Evolutionary conservation across 306 rosid genomes (phyloP).

Genomic region (Abrus pulchellus): DNA sequence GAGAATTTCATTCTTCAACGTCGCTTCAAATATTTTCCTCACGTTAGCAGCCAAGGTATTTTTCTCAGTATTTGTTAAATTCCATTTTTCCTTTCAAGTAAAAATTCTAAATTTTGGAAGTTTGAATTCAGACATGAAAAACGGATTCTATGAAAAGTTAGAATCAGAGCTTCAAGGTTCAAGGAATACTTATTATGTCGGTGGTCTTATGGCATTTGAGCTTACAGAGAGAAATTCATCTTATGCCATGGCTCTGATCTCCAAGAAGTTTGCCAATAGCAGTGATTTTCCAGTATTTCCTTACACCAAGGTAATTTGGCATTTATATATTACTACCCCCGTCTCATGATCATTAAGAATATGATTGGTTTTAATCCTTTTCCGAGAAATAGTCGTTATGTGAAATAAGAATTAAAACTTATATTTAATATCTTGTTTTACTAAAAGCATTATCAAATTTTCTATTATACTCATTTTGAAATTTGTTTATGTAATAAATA

Average conservation of each 20-base stretch:
- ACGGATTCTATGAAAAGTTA: slow-evolving; percentile 85
- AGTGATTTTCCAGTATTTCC: slow-evolving; percentile 69
- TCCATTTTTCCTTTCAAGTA: slow-evolving; percentile 28
- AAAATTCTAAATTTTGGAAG: slow-evolving; percentile 42
- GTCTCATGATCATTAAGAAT: no score
- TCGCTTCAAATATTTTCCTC: slow-evolving; percentile 92
- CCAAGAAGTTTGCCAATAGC: slow-evolving; percentile 82
- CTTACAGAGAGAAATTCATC: slow-evolving; percentile 97
- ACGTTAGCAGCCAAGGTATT: slow-evolving; percentile 80
- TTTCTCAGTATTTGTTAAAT: slow-evolving; percentile 10
- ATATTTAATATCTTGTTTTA: no score
- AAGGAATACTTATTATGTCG: slow-evolving; percentile 82
- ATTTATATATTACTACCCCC: background rate
- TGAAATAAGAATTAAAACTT: no score
- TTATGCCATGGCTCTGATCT: slow-evolving; percentile 83
- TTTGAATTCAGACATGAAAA: slow-evolving; percentile 75
- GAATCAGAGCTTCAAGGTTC: slow-evolving; percentile 89
- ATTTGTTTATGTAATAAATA: no score
- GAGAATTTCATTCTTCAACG: slow-evolving; percentile 80
- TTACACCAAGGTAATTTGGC: slow-evolving; percentile 75
- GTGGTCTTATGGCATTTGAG: slow-evolving; percentile 97
- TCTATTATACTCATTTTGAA: no score
- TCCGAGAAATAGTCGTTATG: no score
- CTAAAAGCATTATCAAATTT: no score
- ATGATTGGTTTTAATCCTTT: no score